Conservation (phyloP, 345 rosid genomes). For the Populus ilicifolia region DNA sequence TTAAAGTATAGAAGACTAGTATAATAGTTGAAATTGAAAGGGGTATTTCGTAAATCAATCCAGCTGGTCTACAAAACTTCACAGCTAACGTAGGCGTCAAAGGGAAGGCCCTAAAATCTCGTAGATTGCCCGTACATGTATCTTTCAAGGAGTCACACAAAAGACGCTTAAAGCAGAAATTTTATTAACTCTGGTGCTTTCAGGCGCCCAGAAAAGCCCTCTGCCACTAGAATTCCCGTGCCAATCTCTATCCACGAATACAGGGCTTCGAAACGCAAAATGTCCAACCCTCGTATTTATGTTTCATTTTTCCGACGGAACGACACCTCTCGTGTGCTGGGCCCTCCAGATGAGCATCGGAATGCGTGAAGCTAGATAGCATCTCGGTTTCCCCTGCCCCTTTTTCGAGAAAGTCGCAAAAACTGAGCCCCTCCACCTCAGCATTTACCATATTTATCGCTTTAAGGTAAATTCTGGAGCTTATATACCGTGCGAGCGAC, state of each 20-base stretch:
- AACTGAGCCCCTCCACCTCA: background rate
- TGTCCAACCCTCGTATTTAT: background rate
- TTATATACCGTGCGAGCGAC: background rate
- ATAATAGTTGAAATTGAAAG: no score
- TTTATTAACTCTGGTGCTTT: background rate
- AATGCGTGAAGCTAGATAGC: background rate
- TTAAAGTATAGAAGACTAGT: no score
- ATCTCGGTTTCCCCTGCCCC: background rate
- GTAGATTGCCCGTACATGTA: background rate
- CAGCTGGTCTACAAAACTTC: background rate
- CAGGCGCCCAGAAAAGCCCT: background rate
- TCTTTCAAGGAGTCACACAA: background rate
- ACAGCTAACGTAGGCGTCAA: background rate
- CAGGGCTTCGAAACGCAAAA: background rate
- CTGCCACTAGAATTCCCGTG: background rate
- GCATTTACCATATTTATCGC: background rate
- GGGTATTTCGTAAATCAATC: background rate
- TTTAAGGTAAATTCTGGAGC: background rate
- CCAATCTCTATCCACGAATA: background rate
- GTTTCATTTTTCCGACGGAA: background rate
- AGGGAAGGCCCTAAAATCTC: background rate
- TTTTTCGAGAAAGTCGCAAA: slow-evolving; percentile 1
- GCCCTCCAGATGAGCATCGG: slow-evolving; percentile 7
- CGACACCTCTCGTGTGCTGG: background rate
- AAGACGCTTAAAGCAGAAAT: background rate